A percentile compares a stretch with the other conserved stretches of the same genome.
These are phyloP conservation scores for Neoboletus subvelutipes DNA, from an alignment of 768 basidiomycete genomes.

Conservation along the genomic window DNA sequence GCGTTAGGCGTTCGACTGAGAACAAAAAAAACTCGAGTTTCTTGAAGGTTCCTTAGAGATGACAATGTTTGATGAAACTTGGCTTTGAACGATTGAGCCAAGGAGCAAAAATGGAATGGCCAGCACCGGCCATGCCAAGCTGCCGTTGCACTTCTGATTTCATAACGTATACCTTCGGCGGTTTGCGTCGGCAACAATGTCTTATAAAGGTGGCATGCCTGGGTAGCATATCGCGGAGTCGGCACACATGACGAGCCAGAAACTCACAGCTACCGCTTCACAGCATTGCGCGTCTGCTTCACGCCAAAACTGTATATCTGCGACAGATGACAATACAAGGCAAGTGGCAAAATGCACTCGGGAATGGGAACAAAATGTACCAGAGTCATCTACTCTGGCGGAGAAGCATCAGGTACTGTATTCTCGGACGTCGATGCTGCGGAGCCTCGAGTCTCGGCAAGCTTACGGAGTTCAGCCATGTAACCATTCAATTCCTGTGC, in stretches of 20 bases:
- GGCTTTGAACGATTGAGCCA: too few relatives aligned
- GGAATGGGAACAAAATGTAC: neutral
- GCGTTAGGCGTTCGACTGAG: neutral
- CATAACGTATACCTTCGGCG: neutral
- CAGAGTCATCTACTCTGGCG: constrained; percentile 14
- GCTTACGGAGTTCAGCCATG: constrained; percentile 31
- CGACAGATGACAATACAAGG: constrained; percentile 5
- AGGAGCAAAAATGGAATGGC: neutral
- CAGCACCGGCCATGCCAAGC: neutral
- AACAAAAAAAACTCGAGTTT: neutral
- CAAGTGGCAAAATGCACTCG: neutral
- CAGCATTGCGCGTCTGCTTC: neutral
- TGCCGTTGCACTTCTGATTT: neutral
- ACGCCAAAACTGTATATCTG: constrained; percentile 3
- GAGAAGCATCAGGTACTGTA: neutral
- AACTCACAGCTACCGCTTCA: neutral
- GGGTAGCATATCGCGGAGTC: too few relatives aligned
- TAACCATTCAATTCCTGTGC: constrained; percentile 33
- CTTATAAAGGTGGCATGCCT: neutral
- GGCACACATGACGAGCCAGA: neutral
- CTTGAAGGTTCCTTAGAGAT: neutral
- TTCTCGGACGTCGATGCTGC: neutral
- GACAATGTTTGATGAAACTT: neutral
- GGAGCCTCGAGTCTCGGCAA: constrained; percentile 14
- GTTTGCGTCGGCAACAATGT: neutral